These are phyloP conservation scores for Xerocomus brunneocitrinus DNA, from an alignment of 768 basidiomycete genomes.

Conservation along the genomic window DNA sequence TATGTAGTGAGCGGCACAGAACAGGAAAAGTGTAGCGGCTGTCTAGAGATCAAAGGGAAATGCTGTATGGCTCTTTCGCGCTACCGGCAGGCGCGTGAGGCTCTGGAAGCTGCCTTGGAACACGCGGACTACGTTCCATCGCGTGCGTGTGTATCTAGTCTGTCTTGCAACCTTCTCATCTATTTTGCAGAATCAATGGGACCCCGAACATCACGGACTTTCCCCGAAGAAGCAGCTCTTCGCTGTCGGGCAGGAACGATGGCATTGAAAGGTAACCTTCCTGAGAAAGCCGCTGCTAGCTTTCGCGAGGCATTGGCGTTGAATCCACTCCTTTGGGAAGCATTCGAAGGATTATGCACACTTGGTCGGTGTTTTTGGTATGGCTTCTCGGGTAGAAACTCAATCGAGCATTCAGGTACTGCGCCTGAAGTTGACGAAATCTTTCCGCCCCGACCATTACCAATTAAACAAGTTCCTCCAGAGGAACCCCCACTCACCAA, in stretches of 20 bases:
- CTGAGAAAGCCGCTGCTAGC: constrained; percentile 63
- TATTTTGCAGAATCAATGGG: constrained; percentile 48
- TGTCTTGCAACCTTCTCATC: constrained; percentile 10
- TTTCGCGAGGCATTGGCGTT: constrained; percentile 67
- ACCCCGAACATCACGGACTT: constrained; percentile 48
- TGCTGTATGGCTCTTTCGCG: constrained; percentile 71
- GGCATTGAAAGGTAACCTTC: constrained; percentile 75
- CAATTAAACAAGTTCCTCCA: constrained; percentile 48
- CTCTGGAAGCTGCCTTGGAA: constrained; percentile 57
- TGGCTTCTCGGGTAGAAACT: constrained; percentile 9
- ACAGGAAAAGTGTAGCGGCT: constrained; percentile 64
- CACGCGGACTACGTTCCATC: constrained; percentile 50
- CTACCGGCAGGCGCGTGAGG: constrained; percentile 72
- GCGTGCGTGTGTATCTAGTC: constrained; percentile 40
- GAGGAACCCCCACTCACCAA: constrained; percentile 45
- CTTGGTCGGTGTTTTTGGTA: constrained; percentile 52
- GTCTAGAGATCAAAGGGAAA: constrained; percentile 73
- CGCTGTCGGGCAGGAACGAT: constrained; percentile 73
- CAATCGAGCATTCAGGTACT: constrained; percentile 43
- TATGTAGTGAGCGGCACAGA: constrained; percentile 60
- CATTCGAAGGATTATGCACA: constrained; percentile 81
- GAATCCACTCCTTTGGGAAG: constrained; percentile 88
- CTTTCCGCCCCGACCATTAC: constrained; percentile 60
- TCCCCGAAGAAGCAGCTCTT: constrained; percentile 69
- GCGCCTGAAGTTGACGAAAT: constrained; percentile 69